Conservation (phyloP, 1,284 basidiomycete species). For the Puccinia triticina region DNA sequence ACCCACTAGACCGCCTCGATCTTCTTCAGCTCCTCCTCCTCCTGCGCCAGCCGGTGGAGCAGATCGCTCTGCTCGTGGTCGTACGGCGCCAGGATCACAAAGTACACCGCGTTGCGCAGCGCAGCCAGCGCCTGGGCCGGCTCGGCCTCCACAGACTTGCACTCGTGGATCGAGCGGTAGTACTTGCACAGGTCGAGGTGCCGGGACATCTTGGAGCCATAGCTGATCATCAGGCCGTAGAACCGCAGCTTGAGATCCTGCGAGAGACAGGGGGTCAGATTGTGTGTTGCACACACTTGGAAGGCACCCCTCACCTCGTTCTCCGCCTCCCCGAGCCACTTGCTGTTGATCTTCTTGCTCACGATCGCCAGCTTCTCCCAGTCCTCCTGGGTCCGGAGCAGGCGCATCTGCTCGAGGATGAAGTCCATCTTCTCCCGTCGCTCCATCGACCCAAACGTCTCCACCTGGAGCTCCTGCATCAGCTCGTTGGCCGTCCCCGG, state of each 20-base stretch:
- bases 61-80: conserved; percentile 98
- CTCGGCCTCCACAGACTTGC: conserved; percentile 64
- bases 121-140: conserved; percentile 55
- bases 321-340: conserved; percentile 83
- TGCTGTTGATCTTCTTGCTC: conserved; percentile 89
- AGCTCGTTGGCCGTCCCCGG: conserved; percentile 79
- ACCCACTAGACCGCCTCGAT: conserved; percentile 84
- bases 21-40: conserved; percentile 73
- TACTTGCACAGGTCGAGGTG: conserved; percentile 94
- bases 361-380: conserved; percentile 91
- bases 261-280: too few species aligned
- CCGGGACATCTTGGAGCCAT: conserved; percentile 78
- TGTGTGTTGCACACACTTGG: too few species aligned
- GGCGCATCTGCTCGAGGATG: conserved; percentile 95
- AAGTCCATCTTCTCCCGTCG: conserved; percentile 97
- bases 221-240: conserved; percentile 94
- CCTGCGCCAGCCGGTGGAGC: conserved; percentile 80
- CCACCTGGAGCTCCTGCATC: conserved; percentile 91
- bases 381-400: conserved; percentile 75
- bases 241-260: conserved; percentile 94
- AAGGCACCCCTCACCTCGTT: conserved; percentile 71
- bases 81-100: conserved; percentile 87
- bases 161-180: conserved; percentile 95
- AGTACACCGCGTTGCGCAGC: conserved; percentile 80
- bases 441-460: conserved; percentile 99